Percentiles rank a stretch among this genome's conserved stretches.
These are phyloP conservation scores for sweet orange (Citrus sinensis) DNA, from an alignment of 345 rosid species.

Conservation along the genomic window DVS_A1.0 CM039169.1:32647001-32647500, in stretches of 20 bases:
- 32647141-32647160: not conserved
- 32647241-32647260: constrained; percentile 24
- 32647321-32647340: not conserved
- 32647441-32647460: not conserved
- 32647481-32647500: not conserved
- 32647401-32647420: not conserved
- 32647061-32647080: constrained; percentile 27
- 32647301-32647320: not conserved
- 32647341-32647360: not conserved
- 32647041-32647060: constrained; percentile 8
- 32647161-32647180: too few relatives aligned
- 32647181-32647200: not conserved
- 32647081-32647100: not conserved
- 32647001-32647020: not conserved
- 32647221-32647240: constrained; percentile 2
- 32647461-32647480: not conserved
- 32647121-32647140: constrained; percentile 13
- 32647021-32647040: not conserved
- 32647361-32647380: not conserved
- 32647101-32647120: constrained; percentile 2
- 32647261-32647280: constrained; percentile 4
- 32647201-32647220: constrained; percentile 33
- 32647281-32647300: not conserved
- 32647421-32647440: not conserved
- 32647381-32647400: not conserved